Conservation (phyloP, 2,329 filamentous ascomycete genomes). For the Trichophyton schoenleinii region DNA sequence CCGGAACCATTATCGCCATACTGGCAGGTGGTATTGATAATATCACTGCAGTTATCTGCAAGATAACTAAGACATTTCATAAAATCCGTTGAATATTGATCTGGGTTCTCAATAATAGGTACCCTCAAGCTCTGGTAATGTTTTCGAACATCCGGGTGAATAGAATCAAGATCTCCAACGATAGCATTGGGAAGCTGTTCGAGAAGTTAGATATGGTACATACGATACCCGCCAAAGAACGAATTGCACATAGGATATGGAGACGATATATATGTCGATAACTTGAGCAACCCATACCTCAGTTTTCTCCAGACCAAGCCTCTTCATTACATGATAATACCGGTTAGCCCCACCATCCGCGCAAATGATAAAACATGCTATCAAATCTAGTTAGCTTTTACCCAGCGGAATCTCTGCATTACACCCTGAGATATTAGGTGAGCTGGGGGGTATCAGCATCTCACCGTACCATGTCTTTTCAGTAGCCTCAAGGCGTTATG, state of each 20-base stretch:
- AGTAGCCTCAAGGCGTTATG: conserved; percentile 28
- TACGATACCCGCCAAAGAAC: not conserved
- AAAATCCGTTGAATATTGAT: conserved; percentile 86
- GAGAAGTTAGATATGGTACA: not conserved
- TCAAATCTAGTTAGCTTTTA: not conserved
- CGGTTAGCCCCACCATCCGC: conserved; percentile 87
- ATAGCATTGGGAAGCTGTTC: conserved; percentile 54
- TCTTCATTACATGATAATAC: conserved; percentile 43
- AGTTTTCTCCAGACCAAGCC: conserved; percentile 18
- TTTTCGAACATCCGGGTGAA: conserved; percentile 48
- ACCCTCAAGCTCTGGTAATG: conserved; percentile 54
- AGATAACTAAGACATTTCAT: conserved; percentile 62
- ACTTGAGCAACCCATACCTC: conserved; percentile 19
- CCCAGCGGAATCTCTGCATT: not conserved
- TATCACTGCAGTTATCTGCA: conserved; percentile 24
- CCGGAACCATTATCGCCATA: not conserved
- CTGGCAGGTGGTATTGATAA: conserved; percentile 5
- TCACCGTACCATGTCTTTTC: conserved; percentile 23
- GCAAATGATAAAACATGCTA: conserved; percentile 58
- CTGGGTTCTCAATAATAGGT: conserved; percentile 54
- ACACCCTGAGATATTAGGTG: not conserved
- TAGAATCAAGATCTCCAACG: conserved; percentile 83
- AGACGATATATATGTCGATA: not conserved
- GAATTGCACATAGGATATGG: not conserved
- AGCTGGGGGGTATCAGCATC: not conserved